A percentile compares a stretch with the other conserved stretches of the same genome.
These are phyloP conservation scores for Paraleonurus japonicus DNA, from an alignment of 257 asterid species.

Conservation along the genomic window DNA sequence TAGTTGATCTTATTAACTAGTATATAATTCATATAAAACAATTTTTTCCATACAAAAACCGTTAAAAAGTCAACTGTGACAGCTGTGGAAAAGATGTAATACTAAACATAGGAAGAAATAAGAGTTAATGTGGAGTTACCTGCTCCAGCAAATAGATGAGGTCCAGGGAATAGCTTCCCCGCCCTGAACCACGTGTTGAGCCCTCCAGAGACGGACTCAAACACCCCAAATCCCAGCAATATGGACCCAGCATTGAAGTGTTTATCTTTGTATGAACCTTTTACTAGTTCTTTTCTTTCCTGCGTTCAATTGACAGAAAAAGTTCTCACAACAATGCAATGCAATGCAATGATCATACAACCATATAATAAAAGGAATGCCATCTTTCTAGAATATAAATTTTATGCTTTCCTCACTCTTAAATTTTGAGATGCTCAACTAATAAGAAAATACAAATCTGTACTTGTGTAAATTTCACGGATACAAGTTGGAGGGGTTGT, in stretches of 20 bases:
- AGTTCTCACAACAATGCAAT: neutral
- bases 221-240: slow-evolving; percentile 80
- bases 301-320: slow-evolving; percentile 22
- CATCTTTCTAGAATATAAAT: neutral
- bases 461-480: too few species aligned
- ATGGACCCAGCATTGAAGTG: slow-evolving; percentile 92
- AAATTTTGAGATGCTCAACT: neutral
- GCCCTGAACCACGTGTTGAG: slow-evolving; percentile 83
- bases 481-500: too few species aligned
- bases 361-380: neutral
- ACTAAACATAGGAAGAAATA: neutral
- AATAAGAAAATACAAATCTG: neutral
- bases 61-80: too few species aligned
- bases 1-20: too few species aligned
- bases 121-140: slow-evolving; percentile 36
- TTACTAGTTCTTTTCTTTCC: slow-evolving; percentile 83
- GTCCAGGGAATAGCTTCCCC: slow-evolving; percentile 95
- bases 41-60: too few species aligned
- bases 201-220: slow-evolving; percentile 72
- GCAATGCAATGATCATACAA: neutral
- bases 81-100: too few species aligned
- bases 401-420: neutral
- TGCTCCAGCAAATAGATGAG: slow-evolving; percentile 92
- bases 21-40: too few species aligned
- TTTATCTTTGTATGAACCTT: slow-evolving; percentile 82